Evolutionary conservation across 2,329 filamentous ascomycete species (phyloP).

Genomic region (Fusarium veterinarium): DNA sequence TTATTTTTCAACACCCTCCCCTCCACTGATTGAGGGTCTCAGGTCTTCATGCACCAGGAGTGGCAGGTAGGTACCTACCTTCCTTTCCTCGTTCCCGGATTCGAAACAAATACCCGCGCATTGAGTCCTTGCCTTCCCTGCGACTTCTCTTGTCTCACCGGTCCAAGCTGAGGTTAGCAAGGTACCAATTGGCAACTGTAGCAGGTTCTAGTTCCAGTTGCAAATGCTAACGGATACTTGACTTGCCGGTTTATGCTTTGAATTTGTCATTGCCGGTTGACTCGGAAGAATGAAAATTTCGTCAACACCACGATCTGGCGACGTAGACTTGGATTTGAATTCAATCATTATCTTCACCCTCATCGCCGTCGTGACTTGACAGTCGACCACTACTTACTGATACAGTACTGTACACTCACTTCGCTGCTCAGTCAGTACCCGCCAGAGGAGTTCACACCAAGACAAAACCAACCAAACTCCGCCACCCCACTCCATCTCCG

Average conservation of each 20-base stretch:
- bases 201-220: constrained; percentile 7
- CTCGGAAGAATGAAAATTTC: not conserved
- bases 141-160: constrained; percentile 33
- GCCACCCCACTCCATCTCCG: constrained; percentile 38
- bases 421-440: constrained; percentile 7
- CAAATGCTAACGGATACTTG: constrained; percentile 19
- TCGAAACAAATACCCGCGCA: constrained; percentile 31
- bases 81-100: constrained; percentile 29
- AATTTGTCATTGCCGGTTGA: not conserved
- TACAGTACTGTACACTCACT: not conserved
- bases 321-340: not conserved
- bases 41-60: not conserved
- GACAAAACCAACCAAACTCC: constrained; percentile 28
- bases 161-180: constrained; percentile 17
- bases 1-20: not conserved
- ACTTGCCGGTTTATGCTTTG: constrained; percentile 24
- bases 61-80: constrained; percentile 6
- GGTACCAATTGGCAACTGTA: constrained; percentile 14
- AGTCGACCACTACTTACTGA: not conserved
- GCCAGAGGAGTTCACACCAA: constrained; percentile 35
- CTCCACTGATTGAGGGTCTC: not conserved
- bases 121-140: constrained; percentile 27
- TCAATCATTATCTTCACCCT: constrained; percentile 1
- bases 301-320: constrained; percentile 2
- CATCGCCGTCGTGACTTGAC: not conserved